Percentiles rank a stretch among this genome's conserved stretches.
These are phyloP conservation scores for Chaetomium globosum DNA, from an alignment of 2,329 filamentous ascomycete species.

Conservation along the genomic window DNA sequence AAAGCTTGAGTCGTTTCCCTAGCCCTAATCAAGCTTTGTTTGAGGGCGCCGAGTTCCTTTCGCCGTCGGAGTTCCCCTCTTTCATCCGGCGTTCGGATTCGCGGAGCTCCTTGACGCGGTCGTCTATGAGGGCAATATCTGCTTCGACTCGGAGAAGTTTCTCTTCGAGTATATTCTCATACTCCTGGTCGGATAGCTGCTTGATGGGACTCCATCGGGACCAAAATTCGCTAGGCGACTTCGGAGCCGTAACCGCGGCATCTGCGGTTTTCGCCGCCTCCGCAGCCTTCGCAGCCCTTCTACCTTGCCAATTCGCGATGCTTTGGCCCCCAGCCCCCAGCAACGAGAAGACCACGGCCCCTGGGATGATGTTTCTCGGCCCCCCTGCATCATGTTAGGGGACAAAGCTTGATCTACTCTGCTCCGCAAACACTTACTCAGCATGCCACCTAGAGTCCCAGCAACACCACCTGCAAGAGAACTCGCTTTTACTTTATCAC, in stretches of 20 bases:
- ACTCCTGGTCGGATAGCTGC: conserved; percentile 70
- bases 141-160: conserved; percentile 72
- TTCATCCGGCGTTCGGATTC: conserved; percentile 32
- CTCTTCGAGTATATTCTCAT: conserved; percentile 68
- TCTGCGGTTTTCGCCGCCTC: too few species aligned
- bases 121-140: conserved; percentile 78
- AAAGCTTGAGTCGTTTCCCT: background rate
- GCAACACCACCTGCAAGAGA: conserved; percentile 71
- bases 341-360: conserved; percentile 52
- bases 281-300: conserved; percentile 12
- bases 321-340: conserved; percentile 42
- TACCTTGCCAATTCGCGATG: conserved; percentile 30
- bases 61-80: background rate
- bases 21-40: conserved; percentile 2
- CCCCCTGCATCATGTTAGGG: conserved; percentile 47
- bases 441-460: conserved; percentile 60
- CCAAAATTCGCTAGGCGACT: conserved; percentile 43
- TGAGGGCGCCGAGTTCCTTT: background rate
- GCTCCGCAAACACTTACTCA: conserved; percentile 47
- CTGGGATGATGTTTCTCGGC: conserved; percentile 56
- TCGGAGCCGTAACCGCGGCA: background rate
- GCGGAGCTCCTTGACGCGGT: conserved; percentile 60
- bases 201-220: conserved; percentile 75
- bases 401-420: background rate
- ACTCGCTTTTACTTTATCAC: conserved; percentile 68